Percentiles rank a stretch among this genome's conserved stretches.
Evolutionary conservation across 768 basidiomycete species (phyloP).

Genomic region (Hygrophoropsis aurantiaca): DNA sequence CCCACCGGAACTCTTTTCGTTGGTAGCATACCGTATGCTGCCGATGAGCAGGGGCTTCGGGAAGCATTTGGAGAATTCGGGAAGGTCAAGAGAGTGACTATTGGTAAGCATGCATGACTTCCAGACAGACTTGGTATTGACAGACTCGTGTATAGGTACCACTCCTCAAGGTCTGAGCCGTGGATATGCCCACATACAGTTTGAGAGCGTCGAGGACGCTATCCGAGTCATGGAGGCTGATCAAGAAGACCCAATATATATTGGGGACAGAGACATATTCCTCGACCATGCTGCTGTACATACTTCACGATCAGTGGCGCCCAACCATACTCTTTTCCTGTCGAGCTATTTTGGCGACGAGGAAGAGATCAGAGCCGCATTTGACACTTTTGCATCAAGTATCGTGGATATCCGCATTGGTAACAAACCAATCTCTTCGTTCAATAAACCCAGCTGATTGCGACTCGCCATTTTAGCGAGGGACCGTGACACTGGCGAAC

Average conservation of each 20-base stretch:
- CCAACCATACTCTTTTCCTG: slow-evolving; percentile 33
- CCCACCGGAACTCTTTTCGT: slow-evolving; percentile 44
- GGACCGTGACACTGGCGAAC: slow-evolving; percentile 28
- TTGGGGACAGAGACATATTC: slow-evolving; percentile 45
- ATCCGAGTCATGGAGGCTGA: slow-evolving; percentile 33
- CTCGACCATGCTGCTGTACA: slow-evolving; percentile 37
- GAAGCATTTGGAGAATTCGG: slow-evolving; percentile 47
- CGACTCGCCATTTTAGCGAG: too few relatives aligned
- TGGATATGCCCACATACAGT: slow-evolving; percentile 50
- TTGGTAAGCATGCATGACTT: slow-evolving; percentile 38
- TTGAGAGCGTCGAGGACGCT: slow-evolving; percentile 36
- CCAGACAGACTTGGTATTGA: background rate
- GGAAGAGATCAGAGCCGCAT: slow-evolving; percentile 21
- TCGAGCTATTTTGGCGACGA: slow-evolving; percentile 24
- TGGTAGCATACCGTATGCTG: slow-evolving; percentile 53
- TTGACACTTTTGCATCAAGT: slow-evolving; percentile 16
- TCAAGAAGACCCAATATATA: slow-evolving; percentile 45
- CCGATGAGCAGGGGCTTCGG: slow-evolving; percentile 39
- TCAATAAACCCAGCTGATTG: too few relatives aligned
- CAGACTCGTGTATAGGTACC: slow-evolving; percentile 20
- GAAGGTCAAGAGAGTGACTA: slow-evolving; percentile 30
- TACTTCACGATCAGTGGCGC: slow-evolving; percentile 4
- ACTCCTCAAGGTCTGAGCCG: slow-evolving; percentile 35
- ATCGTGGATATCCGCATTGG: slow-evolving; percentile 31
- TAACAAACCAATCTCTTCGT: slow-evolving; percentile 20